These are phyloP conservation scores for Neoboletus subvelutipes DNA, from an alignment of 768 basidiomycete genomes.

Conservation along the genomic window DNA sequence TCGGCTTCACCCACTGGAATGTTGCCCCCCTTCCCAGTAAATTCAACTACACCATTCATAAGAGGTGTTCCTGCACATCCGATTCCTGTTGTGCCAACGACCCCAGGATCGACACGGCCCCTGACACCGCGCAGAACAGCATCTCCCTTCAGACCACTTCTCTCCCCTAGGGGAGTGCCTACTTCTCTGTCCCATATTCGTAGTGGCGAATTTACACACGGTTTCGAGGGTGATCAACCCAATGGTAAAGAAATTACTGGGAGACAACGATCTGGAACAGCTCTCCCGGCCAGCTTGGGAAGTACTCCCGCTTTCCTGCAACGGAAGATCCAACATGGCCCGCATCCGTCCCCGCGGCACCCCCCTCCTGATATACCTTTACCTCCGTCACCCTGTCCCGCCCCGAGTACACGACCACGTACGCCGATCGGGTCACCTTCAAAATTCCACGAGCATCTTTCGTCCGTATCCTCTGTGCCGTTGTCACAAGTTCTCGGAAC, in stretches of 20 bases:
- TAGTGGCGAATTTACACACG: not conserved
- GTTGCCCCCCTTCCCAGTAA: not conserved
- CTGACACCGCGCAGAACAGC: constrained; percentile 13
- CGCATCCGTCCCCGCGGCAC: constrained; percentile 26
- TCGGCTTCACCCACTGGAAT: constrained; percentile 1
- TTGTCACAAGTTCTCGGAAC: constrained; percentile 12
- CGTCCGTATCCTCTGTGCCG: constrained; percentile 28
- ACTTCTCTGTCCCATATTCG: not conserved
- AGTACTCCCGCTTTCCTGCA: constrained; percentile 29
- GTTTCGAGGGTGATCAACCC: constrained; percentile 8
- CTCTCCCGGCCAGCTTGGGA: constrained; percentile 6
- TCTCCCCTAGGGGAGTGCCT: constrained; percentile 15
- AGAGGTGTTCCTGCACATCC: constrained; percentile 16
- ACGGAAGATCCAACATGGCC: constrained; percentile 27
- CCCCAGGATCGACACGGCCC: constrained; percentile 12
- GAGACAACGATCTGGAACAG: constrained; percentile 19
- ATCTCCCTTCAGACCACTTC: constrained; percentile 25
- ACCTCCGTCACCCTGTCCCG: constrained; percentile 25
- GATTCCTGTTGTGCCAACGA: constrained; percentile 14
- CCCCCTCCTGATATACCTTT: constrained; percentile 31
- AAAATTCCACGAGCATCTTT: constrained; percentile 36
- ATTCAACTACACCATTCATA: constrained; percentile 6
- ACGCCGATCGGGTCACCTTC: constrained; percentile 19
- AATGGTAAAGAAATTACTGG: constrained; percentile 3
- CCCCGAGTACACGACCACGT: constrained; percentile 1